A percentile compares a stretch with the other conserved stretches of the same genome.
phyloP scores from a whole-genome alignment of 805 yeast species.

The Teunomyces cretensis region DNA sequence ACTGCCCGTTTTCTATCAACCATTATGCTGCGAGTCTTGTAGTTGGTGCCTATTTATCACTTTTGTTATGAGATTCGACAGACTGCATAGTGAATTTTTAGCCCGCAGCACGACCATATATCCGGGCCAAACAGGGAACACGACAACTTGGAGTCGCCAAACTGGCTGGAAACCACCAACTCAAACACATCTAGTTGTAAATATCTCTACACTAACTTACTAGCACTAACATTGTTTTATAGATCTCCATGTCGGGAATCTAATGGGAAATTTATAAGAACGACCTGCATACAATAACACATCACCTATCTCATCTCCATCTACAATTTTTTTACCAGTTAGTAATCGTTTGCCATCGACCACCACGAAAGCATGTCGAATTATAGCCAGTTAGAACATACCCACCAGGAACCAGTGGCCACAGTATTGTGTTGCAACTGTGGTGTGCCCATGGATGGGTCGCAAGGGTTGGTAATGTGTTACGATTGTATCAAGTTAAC shows the following conservation, averaged over 20 bases:
- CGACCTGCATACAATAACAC: neutral
- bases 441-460: conserved; percentile 98
- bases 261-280: neutral
- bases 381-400: conserved; percentile 41
- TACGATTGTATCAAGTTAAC: conserved; percentile 94
- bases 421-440: conserved; percentile 97
- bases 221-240: neutral
- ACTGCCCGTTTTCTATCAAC: conserved; percentile 33
- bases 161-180: no score
- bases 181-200: no score
- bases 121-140: neutral
- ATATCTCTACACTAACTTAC: no score
- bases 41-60: no score
- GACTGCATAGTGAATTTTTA: neutral
- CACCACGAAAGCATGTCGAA: conserved; percentile 38
- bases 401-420: conserved; percentile 47
- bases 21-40: conserved; percentile 3
- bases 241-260: neutral
- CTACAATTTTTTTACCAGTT: neutral
- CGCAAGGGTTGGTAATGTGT: conserved; percentile 91
- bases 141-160: neutral
- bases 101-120: no score
- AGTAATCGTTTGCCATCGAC: neutral
- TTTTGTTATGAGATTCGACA: neutral
- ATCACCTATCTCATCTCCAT: neutral